Conservation (phyloP, 164 flowering plant species). For the Warburgia ugandensis region DNA sequence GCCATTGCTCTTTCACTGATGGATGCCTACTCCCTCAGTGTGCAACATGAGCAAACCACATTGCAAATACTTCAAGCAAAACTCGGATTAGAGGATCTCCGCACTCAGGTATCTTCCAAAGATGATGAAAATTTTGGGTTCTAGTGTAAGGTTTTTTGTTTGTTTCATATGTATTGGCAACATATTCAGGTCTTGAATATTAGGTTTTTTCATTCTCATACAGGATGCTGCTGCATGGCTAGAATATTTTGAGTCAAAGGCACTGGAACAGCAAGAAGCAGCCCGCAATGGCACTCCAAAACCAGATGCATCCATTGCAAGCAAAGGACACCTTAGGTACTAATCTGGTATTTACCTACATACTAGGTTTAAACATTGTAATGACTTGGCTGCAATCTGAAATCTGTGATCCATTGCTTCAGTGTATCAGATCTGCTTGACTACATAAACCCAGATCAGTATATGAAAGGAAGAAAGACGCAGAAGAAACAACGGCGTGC, state of each 20-base stretch:
- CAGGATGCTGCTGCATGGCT: slow-evolving; percentile 98
- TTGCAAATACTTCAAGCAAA: slow-evolving; percentile 73
- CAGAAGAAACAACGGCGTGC: slow-evolving; percentile 57
- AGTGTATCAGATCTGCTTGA: slow-evolving; percentile 96
- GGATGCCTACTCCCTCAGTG: slow-evolving; percentile 89
- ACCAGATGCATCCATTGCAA: slow-evolving; percentile 84
- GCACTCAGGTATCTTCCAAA: slow-evolving; percentile 72
- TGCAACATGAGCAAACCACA: slow-evolving; percentile 92
- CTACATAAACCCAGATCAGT: slow-evolving; percentile 71
- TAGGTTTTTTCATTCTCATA: slow-evolving; percentile 5
- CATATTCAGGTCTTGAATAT: background rate
- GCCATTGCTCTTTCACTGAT: slow-evolving; percentile 89
- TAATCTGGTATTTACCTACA: slow-evolving; percentile 29
- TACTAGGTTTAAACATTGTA: too few species aligned
- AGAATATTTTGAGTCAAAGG: slow-evolving; percentile 87
- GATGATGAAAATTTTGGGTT: background rate
- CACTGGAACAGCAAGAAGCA: slow-evolving; percentile 89
- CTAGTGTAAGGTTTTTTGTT: background rate
- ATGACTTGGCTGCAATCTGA: too few species aligned
- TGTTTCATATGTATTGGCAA: too few species aligned
- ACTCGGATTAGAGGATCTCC: slow-evolving; percentile 81
- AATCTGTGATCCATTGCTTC: too few species aligned
- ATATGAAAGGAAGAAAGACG: slow-evolving; percentile 46
- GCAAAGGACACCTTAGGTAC: slow-evolving; percentile 98
- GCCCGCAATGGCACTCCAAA: slow-evolving; percentile 80